Percentiles rank a stretch among this genome's conserved stretches.
Evolutionary conservation across 2,329 filamentous ascomycete genomes (phyloP).

Genomic region (Dactylellina parvicollis): DNA sequence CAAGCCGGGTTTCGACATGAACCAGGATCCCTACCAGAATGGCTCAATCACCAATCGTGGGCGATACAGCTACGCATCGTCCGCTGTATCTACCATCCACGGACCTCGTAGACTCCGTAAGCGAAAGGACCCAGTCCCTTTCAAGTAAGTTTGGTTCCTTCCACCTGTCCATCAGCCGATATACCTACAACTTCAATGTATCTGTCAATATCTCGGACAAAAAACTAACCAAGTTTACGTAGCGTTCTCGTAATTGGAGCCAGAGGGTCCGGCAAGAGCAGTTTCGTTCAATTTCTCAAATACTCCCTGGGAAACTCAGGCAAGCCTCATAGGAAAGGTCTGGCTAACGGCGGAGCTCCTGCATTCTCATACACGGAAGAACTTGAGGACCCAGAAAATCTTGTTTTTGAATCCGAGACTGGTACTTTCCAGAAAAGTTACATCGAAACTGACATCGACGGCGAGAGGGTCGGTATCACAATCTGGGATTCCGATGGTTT

Average conservation of each 20-base stretch:
- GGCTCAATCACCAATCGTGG: conserved; percentile 71
- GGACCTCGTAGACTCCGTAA: conserved; percentile 89
- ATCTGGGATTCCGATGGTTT: conserved; percentile 96
- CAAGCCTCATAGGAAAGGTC: conserved; percentile 72
- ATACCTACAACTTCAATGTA: background rate
- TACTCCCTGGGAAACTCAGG: conserved; percentile 73
- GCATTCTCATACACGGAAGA: conserved; percentile 53
- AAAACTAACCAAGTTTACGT: conserved; percentile 13
- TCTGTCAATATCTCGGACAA: background rate
- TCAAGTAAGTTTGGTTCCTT: conserved; percentile 78
- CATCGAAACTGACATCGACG: conserved; percentile 92
- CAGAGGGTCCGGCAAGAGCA: conserved; percentile 89
- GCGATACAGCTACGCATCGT: conserved; percentile 93
- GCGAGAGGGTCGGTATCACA: conserved; percentile 88
- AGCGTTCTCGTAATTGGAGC: conserved; percentile 92
- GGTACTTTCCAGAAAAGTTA: conserved; percentile 73
- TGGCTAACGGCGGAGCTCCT: conserved; percentile 25
- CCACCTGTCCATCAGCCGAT: background rate
- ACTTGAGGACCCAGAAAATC: conserved; percentile 37
- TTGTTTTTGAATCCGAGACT: conserved; percentile 58
- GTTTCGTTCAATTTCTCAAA: conserved; percentile 94
- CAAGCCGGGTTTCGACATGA: conserved; percentile 51
- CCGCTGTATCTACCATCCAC: conserved; percentile 83
- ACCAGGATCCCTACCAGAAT: conserved; percentile 44
- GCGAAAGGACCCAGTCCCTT: conserved; percentile 95